Evolutionary conservation across 805 yeast genomes (phyloP), one percentile per base, ranked within the genome.

Genomic region (Yarrowia alimentaria): DNA sequence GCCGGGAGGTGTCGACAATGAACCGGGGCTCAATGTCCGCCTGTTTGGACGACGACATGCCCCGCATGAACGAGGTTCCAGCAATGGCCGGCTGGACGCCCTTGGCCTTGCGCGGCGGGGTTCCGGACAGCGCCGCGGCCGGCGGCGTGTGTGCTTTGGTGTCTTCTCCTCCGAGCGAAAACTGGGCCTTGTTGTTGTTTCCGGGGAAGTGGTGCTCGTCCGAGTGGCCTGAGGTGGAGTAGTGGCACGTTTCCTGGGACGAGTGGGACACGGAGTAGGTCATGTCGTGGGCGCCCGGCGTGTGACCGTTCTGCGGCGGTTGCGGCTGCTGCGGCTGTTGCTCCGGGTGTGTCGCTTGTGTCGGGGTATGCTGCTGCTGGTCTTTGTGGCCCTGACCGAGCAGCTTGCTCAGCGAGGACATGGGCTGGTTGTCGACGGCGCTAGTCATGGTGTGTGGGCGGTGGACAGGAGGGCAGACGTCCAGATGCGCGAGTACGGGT

Each of bases 1-100:
- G 79, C 50, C 85, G 77, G 55, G 83, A 93, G 60, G 86, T 80
- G 9, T 94, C 85, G 30, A 89, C 83, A 43, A 89, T 80, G 62
- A 89, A 88, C 33, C 96, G 74, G 12, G 94, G 85, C 62, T 88
- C 96, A n/a, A 89, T 80, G 24, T 80, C 74, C 12, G 74, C 70
- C 14, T 78, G 67, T 31, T 70, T 62, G 5, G 78, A 58, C 26
- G 52, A 53, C 24, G 28, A 56, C 54, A 51, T 55, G 57, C 51
- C 50, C 54, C 56, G 34, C 55, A 35, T 53, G 51, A 22, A 54
- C 22, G 40, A 51, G 19, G 52, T 29, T 10, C 43, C 45, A n/a
- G 57, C 58, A 12, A 48, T 52, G 13, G 47, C 38, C 13, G 55
- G 53, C 25, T 52, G 28, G 13, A 34, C 25, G 26, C 59, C 56